phyloP scores from a whole-genome alignment of 2,329 filamentous ascomycete genomes.

The Daldinia sp. region DNA sequence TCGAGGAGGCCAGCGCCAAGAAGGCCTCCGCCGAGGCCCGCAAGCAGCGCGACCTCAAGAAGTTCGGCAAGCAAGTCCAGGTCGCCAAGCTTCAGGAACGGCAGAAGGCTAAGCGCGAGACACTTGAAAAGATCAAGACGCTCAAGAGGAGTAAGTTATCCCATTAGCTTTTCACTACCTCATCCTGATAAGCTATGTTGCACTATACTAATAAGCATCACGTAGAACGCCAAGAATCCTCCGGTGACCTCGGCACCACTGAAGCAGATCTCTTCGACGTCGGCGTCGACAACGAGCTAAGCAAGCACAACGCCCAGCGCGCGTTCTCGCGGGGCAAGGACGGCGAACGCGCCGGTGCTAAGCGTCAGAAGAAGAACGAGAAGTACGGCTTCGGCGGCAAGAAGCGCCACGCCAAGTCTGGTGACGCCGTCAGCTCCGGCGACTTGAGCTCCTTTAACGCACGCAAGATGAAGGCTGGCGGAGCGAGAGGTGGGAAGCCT shows the following conservation, averaged over 20 bases:
- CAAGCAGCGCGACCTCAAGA: constrained; percentile 94
- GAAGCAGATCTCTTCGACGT: constrained; percentile 94
- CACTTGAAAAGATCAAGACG: constrained; percentile 92
- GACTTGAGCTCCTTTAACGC: constrained; percentile 85
- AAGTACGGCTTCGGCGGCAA: constrained; percentile 97
- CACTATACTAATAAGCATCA: constrained; percentile 44
- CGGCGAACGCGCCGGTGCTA: constrained; percentile 66
- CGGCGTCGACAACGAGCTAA: constrained; percentile 77
- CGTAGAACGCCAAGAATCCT: constrained; percentile 85
- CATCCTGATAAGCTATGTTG: constrained; percentile 11
- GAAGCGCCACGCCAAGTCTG: constrained; percentile 91
- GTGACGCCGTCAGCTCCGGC: constrained; percentile 83
- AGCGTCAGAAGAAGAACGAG: constrained; percentile 92
- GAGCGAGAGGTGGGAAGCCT: constrained; percentile 45
- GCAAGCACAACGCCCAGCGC: constrained; percentile 60
- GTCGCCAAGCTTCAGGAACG: constrained; percentile 95
- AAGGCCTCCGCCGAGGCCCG: constrained; percentile 92
- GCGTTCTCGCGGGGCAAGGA: constrained; percentile 56
- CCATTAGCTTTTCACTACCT: not conserved
- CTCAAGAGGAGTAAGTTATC: constrained; percentile 90
- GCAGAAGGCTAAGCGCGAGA: constrained; percentile 90
- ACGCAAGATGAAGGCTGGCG: constrained; percentile 83
- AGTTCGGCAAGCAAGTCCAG: constrained; percentile 99
- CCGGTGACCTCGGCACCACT: constrained; percentile 71
- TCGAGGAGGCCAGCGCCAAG: constrained; percentile 91